Evolutionary conservation across 1,139 yeast species (phyloP), one percentile per base, ranked within the genome.

Genomic region (Taiozyma sp.): DNA sequence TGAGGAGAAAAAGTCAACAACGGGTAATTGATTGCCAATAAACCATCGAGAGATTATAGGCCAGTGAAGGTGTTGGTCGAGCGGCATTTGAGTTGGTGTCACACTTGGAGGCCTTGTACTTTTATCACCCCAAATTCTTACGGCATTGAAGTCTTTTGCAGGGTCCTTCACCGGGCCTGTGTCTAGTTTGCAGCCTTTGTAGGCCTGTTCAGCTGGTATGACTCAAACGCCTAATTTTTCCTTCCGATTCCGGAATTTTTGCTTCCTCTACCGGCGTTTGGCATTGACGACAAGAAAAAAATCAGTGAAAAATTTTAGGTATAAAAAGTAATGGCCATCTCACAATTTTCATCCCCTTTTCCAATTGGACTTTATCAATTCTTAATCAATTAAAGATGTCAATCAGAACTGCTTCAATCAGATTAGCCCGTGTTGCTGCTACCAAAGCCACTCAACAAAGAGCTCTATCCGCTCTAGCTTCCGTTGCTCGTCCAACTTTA

Each of bases 351-450:
- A 24, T 19, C 41, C 24, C 24, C 14, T 37, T 37, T 37, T 37
- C 41, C 24, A 19, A 21, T 37, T 37, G 41, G 24, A 5, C 21
- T n/a, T 4, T 37, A 37, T 37, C 41, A 37, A 19, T 37, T 9
- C n/a, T 37, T 37, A 37, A 37, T 37, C 41, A 37, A 37, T 62
- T 48, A 37, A 37, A 37, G 58, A 81, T 81, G 85, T 79, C 84
- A 59, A 75, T 80, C 71, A 81, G 85, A 81, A 74, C 73, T 73
- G 74, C 81, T 62, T 74, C 85, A 61, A 67, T 79, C 58, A 81
- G 83, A 71, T 71, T 80, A 71, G 83, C 86, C 62, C 79, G 81
- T 69, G 70, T 73, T 62, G 84, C 83, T 66, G 74, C 82, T 61
- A 67, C 79, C 53, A 67, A 70, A 48, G 56, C 58, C 43, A 53